A percentile compares a stretch with the other conserved stretches of the same genome.
Conservation (phyloP, 768 basidiomycete species). For the Kwoniella dejecticola region DNA sequence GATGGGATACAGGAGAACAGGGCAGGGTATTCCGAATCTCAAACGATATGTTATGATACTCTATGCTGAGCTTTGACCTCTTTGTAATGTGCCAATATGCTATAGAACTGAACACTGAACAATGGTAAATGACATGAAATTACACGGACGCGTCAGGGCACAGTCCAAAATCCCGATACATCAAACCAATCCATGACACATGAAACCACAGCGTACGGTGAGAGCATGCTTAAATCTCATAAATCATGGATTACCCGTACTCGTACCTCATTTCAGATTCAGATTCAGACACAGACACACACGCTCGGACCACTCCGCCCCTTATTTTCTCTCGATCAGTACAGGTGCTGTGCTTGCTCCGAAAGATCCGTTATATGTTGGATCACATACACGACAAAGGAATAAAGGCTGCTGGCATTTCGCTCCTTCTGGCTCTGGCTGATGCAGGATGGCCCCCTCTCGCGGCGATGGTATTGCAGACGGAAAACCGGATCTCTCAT, state of each 20-base stretch:
- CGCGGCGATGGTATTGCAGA: constrained; percentile 9
- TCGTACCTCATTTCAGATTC: too few relatives aligned
- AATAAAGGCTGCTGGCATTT: not conserved
- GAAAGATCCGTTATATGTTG: not conserved
- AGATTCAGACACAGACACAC: too few relatives aligned
- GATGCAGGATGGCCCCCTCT: constrained; percentile 26
- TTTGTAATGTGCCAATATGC: too few relatives aligned
- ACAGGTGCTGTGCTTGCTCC: not conserved
- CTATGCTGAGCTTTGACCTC: constrained; percentile 12
- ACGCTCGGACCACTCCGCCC: not conserved
- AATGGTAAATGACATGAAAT: too few relatives aligned
- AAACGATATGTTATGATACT: not conserved
- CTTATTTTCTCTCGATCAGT: not conserved
- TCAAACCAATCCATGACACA: not conserved
- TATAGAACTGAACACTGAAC: too few relatives aligned
- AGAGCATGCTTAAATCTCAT: too few relatives aligned
- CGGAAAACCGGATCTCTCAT: not conserved
- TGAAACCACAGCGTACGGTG: not conserved
- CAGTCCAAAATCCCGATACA: not conserved
- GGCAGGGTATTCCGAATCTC: too few relatives aligned
- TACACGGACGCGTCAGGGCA: not conserved
- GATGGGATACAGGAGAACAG: too few relatives aligned
- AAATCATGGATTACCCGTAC: too few relatives aligned
- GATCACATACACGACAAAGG: not conserved
- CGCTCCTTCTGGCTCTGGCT: too few relatives aligned